Evolutionary conservation across 345 rosid genomes (phyloP), one percentile per base, ranked within the genome.

Genomic region (Clarkia xantiana): DNA sequence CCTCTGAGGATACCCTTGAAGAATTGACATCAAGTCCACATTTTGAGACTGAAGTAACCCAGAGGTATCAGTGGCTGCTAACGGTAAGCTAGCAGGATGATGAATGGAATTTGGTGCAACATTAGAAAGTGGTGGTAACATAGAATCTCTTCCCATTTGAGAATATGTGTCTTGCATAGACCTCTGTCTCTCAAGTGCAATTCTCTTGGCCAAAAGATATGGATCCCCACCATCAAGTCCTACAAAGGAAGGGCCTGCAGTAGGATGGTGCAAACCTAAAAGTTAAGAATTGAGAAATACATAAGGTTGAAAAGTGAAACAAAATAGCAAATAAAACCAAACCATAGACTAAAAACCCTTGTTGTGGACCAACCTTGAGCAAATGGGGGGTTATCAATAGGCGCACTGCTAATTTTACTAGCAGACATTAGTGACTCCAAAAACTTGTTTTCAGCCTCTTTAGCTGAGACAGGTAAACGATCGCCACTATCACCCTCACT

Each of bases 351-450:
- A n/a, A 44, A 9, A 48, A 29, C 38, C 3, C 53, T 34, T 36
- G 17, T 52, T 18, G 47, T 40, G 51, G 47, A 56, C 72, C 34
- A 54, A 90, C 97, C 97, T 79, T 82, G 59, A 42, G 65, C 47
- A 16, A 53, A 42, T 13, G 64, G 53, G 19, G 41, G 49, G 20
- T 57, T 57, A 34, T 42, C 53, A 10, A 19, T 71, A 20, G 88
- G 57, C 45, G 72, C 34, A 65, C 54, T 76, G 65, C 62, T 77
- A 43, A 67, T 29, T 29, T 29, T 55, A 52, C 67, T 71, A 40
- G 74, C 77, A 43, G 93, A 61, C 95, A 91, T 84, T 55, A 91
- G 62, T n/a, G 96, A 91, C 71, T 87, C 98, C 71, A 91, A 59
- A 63, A 81, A 91, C 68, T 76, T 79, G 71, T 84, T 86, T 68